Evolutionary conservation across 1,284 basidiomycete species (phyloP), one percentile per base, ranked within the genome.

Genomic region (Mycosarcoma mackinlayi): DNA sequence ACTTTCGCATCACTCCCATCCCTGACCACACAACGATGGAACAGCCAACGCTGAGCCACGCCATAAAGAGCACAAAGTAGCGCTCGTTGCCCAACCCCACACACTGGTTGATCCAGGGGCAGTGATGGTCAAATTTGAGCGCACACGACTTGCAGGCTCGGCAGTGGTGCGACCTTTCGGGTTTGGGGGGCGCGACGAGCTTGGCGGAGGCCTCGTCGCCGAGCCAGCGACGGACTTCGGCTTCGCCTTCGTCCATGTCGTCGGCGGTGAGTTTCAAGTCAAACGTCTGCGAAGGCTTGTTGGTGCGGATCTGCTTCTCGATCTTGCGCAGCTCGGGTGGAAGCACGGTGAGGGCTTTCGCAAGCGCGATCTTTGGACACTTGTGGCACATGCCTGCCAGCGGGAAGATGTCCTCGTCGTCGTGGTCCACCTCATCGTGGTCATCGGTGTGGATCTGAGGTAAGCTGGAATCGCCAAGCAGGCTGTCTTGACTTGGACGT

Each of bases 11-110:
- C 14, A 73, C 50, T 1, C 35, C 44, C 37, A 51, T 77, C 0
- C 77, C 74, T 2, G 69, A 39, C 5, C 27, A 41, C n/a, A 71
- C 30, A 5, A 80, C 74, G 9, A 78, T 58, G n/a, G 40, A 54
- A 13, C 70, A 76, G 2, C 77, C 79, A 19, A 80, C 49, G 10
- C 67, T 54, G 27, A 80, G 62, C 74, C 76, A 81, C 6, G 62
- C 91, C 92, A 98, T 90, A 87, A 98, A 98, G 31, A 98, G 85
- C 30, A 96, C 87, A 77, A 98, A 98, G 84, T 98, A 93, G 0
- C 95, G 88, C 83, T 98, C 94, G 80, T 98, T 98, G 81, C 95
- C 87, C 7, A 98, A 83, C 2, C 96, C 95, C 23, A 98, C 86
- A 77, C 94, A 98, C 87, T 93, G 92, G 82, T 98, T 98, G 72